phyloP scores from a whole-genome alignment of 345 rosid genomes.

The Hibiscus mutabilis region DNA sequence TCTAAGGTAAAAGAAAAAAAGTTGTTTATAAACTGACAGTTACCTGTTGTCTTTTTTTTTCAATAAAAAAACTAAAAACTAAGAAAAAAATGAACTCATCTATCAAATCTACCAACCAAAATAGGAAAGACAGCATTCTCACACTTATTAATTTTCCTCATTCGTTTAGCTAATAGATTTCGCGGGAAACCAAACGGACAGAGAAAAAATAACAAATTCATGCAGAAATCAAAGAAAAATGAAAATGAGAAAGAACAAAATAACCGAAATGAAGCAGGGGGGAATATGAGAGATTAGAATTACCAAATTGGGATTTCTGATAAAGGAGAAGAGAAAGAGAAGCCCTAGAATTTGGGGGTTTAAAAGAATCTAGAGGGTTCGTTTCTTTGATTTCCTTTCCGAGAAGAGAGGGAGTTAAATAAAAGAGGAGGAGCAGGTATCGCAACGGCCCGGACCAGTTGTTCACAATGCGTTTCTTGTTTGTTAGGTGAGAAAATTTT shows the following conservation, averaged over 20 bases:
- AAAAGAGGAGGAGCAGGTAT: constrained; percentile 13
- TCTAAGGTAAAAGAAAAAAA: background rate
- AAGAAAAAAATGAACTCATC: background rate
- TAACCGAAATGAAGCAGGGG: constrained; percentile 12
- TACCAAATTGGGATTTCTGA: constrained; percentile 13
- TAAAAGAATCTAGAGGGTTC: background rate
- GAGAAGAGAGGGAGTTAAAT: background rate
- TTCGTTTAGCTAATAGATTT: background rate
- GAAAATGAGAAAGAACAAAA: background rate
- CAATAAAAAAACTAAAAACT: background rate
- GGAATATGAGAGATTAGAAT: background rate
- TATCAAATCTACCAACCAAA: background rate
- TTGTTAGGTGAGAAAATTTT: constrained; percentile 11
- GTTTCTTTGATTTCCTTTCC: background rate
- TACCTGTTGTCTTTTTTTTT: background rate
- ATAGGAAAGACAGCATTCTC: background rate
- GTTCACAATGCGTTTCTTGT: constrained; percentile 12
- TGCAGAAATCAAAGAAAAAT: background rate
- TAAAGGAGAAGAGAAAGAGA: no score
- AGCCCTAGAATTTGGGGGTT: constrained; percentile 24
- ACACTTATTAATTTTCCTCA: background rate
- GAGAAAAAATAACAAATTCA: background rate
- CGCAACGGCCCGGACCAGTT: constrained; percentile 13
- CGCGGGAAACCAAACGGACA: constrained; percentile 13
- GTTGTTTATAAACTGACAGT: background rate